Evolutionary conservation across 768 basidiomycete species (phyloP).

Genomic region (Tylopilus vinaceipallidus): DNA sequence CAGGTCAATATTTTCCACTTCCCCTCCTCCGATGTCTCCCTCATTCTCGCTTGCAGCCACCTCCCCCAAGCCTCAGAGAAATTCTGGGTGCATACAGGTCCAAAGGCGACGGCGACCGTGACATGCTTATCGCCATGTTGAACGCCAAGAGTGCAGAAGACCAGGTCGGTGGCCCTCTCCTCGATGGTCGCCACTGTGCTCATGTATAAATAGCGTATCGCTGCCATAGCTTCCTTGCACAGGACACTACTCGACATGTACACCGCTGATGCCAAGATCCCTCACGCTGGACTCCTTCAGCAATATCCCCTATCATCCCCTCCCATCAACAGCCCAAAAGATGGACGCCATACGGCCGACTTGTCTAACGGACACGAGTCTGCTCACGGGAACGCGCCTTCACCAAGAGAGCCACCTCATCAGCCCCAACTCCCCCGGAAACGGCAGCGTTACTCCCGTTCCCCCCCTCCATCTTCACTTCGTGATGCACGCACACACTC

Average conservation of each 20-base stretch:
- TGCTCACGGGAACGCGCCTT: constrained; percentile 5
- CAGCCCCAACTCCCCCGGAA: constrained; percentile 50
- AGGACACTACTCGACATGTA: constrained; percentile 67
- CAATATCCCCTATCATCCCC: constrained; percentile 41
- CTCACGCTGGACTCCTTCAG: constrained; percentile 24
- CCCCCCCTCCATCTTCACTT: constrained; percentile 47
- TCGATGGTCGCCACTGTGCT: constrained; percentile 5
- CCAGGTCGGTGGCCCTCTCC: constrained; percentile 53
- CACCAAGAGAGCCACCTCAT: constrained; percentile 30
- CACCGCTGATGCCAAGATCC: constrained; percentile 28
- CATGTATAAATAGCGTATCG: constrained; percentile 52
- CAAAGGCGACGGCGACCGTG: constrained; percentile 89
- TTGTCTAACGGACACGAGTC: constrained; percentile 17
- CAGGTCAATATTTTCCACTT: constrained; percentile 34
- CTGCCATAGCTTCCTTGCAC: constrained; percentile 68
- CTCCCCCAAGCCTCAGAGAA: constrained; percentile 81
- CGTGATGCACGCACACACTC: constrained; percentile 31
- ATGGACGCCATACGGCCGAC: constrained; percentile 19
- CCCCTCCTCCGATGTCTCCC: background rate
- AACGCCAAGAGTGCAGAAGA: constrained; percentile 93
- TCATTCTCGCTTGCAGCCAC: constrained; percentile 42
- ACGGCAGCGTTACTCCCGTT: constrained; percentile 61
- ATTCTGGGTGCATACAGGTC: constrained; percentile 82
- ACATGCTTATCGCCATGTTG: constrained; percentile 87
- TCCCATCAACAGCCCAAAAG: constrained; percentile 25